Evolutionary conservation across 495 filamentous ascomycete species (phyloP).

Genomic region (Tetracladium marchalianum): DNA sequence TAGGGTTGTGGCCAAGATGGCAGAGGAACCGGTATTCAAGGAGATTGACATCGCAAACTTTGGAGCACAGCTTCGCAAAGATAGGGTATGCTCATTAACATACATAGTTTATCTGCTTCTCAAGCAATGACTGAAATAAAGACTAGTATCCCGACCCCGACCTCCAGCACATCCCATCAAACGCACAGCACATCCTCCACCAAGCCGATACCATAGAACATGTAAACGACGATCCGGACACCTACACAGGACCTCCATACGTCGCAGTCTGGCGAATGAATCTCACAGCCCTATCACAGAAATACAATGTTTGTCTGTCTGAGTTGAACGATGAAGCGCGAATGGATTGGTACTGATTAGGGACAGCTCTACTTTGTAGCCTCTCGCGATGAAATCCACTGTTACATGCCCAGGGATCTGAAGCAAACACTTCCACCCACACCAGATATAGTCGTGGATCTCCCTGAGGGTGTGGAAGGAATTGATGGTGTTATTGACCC

Average conservation of each 20-base stretch:
- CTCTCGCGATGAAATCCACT: conserved; percentile 57
- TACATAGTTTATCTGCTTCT: neutral
- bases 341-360: neutral
- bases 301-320: conserved; percentile 28
- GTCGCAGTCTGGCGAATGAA: conserved; percentile 32
- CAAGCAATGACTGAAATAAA: too few relatives aligned
- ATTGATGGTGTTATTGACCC: conserved; percentile 46
- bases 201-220: neutral
- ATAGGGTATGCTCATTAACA: neutral
- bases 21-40: too few relatives aligned
- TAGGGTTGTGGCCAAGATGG: too few relatives aligned
- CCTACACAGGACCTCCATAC: conserved; percentile 10
- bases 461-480: conserved; percentile 36
- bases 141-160: too few relatives aligned
- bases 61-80: neutral
- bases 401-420: conserved; percentile 61
- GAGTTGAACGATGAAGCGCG: neutral
- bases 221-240: neutral
- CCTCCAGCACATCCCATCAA: neutral
- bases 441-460: conserved; percentile 57
- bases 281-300: conserved; percentile 38
- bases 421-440: conserved; percentile 46
- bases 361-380: conserved; percentile 63
- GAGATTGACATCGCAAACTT: neutral
- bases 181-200: neutral